Evolutionary conservation across 768 basidiomycete species (phyloP), one percentile per base, ranked within the genome.

Genomic region (Leccinum boreale): DNA sequence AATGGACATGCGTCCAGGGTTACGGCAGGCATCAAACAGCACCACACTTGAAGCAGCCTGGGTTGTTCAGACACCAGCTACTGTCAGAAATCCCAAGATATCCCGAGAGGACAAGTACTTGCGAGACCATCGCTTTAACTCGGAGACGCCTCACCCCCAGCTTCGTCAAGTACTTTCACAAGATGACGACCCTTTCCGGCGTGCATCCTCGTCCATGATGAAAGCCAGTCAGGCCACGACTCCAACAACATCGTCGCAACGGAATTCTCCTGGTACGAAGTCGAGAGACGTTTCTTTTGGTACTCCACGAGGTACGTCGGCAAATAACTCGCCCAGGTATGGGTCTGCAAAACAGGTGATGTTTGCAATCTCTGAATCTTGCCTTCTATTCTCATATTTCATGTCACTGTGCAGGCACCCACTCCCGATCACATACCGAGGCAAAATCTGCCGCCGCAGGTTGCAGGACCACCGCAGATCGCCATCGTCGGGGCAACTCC

Each of bases 121-220:
- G 39, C 62, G 62, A 33, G 63, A 61, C 17, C 62, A 64, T 44
- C 66, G 60, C 9, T 52, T 53, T 1, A 35, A 48, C 26, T 44
- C 61, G 44, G 71, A 72, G 21, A 65, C 62, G 5, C 58, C 65
- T 0, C 71, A 71, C 45, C 50, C 56, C 14, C 69, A 73, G 29
- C 62, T 73, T 51, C 71, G 73, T 12, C 62, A 74, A 53, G 63
- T 73, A 33, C 73, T 73, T 36, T 73, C 72, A 26, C 64, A 73
- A 50, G 70, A 73, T 9, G 52, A 59, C 3, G 63, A 64, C 19
- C 36, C 58, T 6, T 62, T 62, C n/a, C 71, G 62, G 52, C 70
- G 67, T 46, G 44, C 60, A 31, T 55, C 63, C 19, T 70, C 64
- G 17, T 66, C 65, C 33, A 67, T 69, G 60, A 70, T 70, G 67